Conservation (phyloP, 495 filamentous ascomycete genomes). For the Neurospora sp. region DNA sequence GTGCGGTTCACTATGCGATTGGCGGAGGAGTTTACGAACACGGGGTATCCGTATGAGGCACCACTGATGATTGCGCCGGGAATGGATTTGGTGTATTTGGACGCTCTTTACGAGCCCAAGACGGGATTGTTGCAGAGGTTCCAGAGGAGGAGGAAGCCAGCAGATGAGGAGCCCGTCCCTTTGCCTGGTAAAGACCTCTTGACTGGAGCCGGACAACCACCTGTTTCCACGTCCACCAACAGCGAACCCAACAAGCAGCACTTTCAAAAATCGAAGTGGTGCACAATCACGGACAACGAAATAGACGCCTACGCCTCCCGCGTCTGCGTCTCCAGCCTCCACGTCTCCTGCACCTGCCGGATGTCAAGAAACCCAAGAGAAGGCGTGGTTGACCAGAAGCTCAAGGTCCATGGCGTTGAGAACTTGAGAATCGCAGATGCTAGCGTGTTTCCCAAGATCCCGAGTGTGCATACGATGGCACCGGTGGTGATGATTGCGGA, state of each 20-base stretch:
- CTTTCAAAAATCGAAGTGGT: slow-evolving; percentile 4
- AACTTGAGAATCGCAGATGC: slow-evolving; percentile 38
- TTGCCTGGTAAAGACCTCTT: background rate
- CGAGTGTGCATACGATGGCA: slow-evolving; percentile 34
- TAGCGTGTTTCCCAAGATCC: slow-evolving; percentile 39
- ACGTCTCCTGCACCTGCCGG: slow-evolving; percentile 1
- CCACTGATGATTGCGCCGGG: slow-evolving; percentile 12
- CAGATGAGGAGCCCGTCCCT: background rate
- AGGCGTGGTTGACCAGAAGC: slow-evolving; percentile 35
- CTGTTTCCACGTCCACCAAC: background rate
- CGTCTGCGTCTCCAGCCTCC: slow-evolving; percentile 9
- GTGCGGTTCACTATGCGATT: slow-evolving; percentile 18
- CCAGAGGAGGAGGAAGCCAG: background rate
- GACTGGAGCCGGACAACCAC: background rate
- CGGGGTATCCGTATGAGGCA: slow-evolving; percentile 13
- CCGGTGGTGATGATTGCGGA: slow-evolving; percentile 43
- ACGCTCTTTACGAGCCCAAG: background rate
- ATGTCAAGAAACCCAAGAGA: slow-evolving; percentile 14
- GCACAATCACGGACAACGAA: slow-evolving; percentile 14
- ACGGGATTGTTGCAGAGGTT: background rate
- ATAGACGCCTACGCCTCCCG: slow-evolving; percentile 17
- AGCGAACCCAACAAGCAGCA: background rate
- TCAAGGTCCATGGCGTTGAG: slow-evolving; percentile 39
- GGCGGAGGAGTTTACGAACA: slow-evolving; percentile 11
- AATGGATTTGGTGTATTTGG: slow-evolving; percentile 7